Conservation (phyloP, 257 asterid species). For the Eucommia ulmoides region DNA sequence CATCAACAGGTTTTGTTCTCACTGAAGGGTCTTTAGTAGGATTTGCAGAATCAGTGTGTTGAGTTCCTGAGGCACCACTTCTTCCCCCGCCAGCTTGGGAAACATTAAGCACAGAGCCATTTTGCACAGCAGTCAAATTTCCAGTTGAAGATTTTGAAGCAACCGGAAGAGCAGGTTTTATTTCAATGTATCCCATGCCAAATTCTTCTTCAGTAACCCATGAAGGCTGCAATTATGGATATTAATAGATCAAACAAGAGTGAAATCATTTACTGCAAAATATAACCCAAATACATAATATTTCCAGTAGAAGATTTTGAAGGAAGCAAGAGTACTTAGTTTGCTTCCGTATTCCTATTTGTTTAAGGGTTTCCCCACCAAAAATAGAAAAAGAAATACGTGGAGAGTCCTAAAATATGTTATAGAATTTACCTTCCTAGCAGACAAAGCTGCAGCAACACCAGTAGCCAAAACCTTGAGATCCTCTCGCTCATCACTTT, state of each 20-base stretch:
- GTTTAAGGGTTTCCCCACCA: no score
- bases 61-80: conserved; percentile 31
- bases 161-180: conserved; percentile 63
- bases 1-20: conserved; percentile 46
- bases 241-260: background rate
- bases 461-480: conserved; percentile 98
- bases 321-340: no score
- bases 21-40: conserved; percentile 31
- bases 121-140: conserved; percentile 41
- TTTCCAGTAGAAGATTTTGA: no score
- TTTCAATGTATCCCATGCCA: conserved; percentile 92
- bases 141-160: conserved; percentile 46
- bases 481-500: conserved; percentile 96
- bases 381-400: no score
- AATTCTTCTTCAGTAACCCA: conserved; percentile 99
- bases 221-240: conserved; percentile 50
- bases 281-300: background rate
- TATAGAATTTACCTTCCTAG: conserved; percentile 61
- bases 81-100: conserved; percentile 44
- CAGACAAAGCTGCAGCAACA: conserved; percentile 93
- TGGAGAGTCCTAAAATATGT: no score
- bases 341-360: no score
- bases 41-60: conserved; percentile 44
- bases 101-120: conserved; percentile 39
- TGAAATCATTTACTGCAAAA: background rate